Evolutionary conservation across 495 filamentous ascomycete genomes (phyloP).

Genomic region (Neurospora discreta): DNA sequence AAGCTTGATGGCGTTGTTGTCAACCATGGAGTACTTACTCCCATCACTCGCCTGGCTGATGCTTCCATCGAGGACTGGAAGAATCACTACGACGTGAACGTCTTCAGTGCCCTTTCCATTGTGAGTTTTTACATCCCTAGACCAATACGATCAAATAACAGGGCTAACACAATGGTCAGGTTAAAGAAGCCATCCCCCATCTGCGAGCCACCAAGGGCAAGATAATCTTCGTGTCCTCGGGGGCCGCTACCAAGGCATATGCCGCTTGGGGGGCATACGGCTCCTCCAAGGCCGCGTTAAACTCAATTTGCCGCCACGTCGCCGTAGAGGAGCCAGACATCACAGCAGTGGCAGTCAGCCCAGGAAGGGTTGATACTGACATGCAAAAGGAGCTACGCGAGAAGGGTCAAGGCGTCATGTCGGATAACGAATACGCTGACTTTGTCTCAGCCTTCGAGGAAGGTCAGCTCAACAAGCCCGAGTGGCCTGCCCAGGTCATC

Average conservation of each 20-base stretch:
- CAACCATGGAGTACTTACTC: constrained; percentile 75
- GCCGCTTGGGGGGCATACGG: constrained; percentile 71
- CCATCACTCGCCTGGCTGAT: constrained; percentile 61
- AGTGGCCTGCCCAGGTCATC: constrained; percentile 79
- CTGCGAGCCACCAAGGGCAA: constrained; percentile 59
- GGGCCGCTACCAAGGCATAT: constrained; percentile 58
- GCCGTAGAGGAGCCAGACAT: constrained; percentile 72
- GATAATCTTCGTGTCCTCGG: constrained; percentile 66
- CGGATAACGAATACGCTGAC: constrained; percentile 50
- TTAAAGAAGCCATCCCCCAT: constrained; percentile 60
- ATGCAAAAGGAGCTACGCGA: constrained; percentile 84
- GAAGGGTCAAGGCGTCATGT: constrained; percentile 53
- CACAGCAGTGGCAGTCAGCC: constrained; percentile 57
- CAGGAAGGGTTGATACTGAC: constrained; percentile 82
- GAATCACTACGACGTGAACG: constrained; percentile 66
- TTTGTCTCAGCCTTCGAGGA: constrained; percentile 56
- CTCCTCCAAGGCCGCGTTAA: constrained; percentile 78
- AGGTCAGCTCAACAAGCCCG: constrained; percentile 64
- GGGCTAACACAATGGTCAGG: constrained; percentile 31
- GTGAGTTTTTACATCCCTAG: constrained; percentile 37
- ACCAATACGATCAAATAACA: neutral
- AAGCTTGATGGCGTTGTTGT: constrained; percentile 71
- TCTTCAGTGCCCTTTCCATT: constrained; percentile 69
- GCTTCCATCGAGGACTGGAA: constrained; percentile 60
- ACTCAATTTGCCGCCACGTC: constrained; percentile 64